Base-by-base conservation (phyloP, 441 rosid genomes). In the Hypseocharis bilobata region DNA sequence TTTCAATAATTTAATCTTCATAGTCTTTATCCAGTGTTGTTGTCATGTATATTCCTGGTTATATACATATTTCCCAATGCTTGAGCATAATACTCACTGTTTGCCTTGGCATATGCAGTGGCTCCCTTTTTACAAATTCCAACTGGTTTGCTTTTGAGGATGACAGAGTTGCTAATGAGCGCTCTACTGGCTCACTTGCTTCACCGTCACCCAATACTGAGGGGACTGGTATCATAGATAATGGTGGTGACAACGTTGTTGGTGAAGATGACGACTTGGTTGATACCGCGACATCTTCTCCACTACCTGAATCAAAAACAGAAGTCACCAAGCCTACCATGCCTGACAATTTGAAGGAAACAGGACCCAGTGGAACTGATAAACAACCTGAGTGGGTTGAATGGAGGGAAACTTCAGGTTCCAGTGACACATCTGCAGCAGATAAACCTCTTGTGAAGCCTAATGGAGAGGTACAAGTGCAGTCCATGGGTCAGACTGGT, bases 91-190 rank as follows among this genome's bases (percentile, higher is more conserved):
- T 8, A 3, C 40, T 52, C 28, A 2, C n/a, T 52, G 26, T 23
- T 52, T 68, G 63, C 42, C 17, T 66, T 65, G 40, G 67, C 64
- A 28, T 71, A 68, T 76, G 83, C 86, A 89, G 96, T 32, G 81
- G 87, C 56, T 87, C 95, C 6, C 96, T 84, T 64, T 89, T 92
- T 73, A 78, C 93, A 42, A 88, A 89, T 72, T 85, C 96, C 72
- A 85, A 92, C 81, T 86, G 96, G 96, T 89, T 92, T 77, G 93
- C 93, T 42, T 89, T 88, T 62, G 89, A 89, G 68, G 96, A 88
- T 73, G 92, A 83, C 52, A 83, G 79, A 79, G 84, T 27, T 75
- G 78, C 83, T 58, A 77, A 65, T 60, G 92, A 85, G 74, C 75
- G 75, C 17, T 79, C 88, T 56, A 63, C 77, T 58, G 87, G 74